phyloP scores from a whole-genome alignment of 2,329 filamentous ascomycete genomes.

The Alternaria consortialis region DNA sequence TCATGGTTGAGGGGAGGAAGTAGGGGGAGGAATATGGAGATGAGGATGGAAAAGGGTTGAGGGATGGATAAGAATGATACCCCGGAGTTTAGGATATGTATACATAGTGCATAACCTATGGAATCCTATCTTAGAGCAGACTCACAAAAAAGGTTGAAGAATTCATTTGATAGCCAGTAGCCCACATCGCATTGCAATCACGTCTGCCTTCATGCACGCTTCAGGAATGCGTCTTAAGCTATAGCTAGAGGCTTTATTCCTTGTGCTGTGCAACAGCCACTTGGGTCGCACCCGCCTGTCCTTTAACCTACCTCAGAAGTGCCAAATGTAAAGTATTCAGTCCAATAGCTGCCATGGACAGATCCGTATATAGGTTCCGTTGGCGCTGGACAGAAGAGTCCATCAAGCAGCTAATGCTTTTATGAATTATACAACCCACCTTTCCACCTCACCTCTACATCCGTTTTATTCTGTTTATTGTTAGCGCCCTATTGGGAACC shows the following conservation, averaged over 20 bases:
- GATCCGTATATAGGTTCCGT: neutral
- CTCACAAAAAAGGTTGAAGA: neutral
- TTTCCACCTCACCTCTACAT: neutral
- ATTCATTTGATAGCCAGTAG: too few species aligned
- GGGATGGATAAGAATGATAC: neutral
- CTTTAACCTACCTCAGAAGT: neutral
- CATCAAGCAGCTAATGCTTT: neutral
- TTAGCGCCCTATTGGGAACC: neutral
- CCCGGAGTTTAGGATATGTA: neutral
- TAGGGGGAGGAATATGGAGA: conserved; percentile 6
- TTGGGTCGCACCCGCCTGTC: neutral
- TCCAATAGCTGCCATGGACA: neutral
- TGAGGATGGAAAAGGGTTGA: neutral
- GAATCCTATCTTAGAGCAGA: too few species aligned
- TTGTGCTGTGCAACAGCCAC: neutral
- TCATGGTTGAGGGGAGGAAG: conserved; percentile 77
- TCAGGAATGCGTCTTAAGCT: neutral
- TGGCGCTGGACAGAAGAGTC: neutral
- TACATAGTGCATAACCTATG: neutral
- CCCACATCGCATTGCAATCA: neutral
- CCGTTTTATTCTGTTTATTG: neutral
- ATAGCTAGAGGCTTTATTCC: neutral
- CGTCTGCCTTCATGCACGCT: neutral
- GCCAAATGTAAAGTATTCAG: neutral
- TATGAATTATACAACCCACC: neutral